A percentile compares a stretch with the other conserved stretches of the same genome.
Conservation (phyloP, 2,329 filamentous ascomycete genomes). For the Cercospora sp. region DNA sequence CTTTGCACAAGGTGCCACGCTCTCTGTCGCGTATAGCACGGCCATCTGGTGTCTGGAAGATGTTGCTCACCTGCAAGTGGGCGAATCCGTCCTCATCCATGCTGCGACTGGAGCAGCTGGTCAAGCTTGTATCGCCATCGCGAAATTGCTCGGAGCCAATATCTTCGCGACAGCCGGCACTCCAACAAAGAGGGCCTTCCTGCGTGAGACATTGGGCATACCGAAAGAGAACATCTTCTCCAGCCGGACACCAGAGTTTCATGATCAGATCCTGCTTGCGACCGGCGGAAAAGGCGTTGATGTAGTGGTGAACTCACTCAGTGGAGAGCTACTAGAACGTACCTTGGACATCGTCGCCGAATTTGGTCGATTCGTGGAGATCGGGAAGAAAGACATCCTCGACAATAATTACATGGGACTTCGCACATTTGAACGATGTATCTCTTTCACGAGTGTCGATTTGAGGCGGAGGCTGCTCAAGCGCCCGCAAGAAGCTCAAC, state of each 20-base stretch:
- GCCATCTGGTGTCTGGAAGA: conserved; percentile 35
- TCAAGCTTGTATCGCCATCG: conserved; percentile 32
- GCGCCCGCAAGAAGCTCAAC: background rate
- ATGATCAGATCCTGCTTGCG: background rate
- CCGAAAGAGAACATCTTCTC: conserved; percentile 37
- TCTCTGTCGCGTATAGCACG: conserved; percentile 25
- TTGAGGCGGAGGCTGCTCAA: background rate
- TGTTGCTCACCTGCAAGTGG: conserved; percentile 31
- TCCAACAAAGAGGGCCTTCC: conserved; percentile 13
- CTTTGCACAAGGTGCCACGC: conserved; percentile 1
- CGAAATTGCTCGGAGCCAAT: conserved; percentile 28
- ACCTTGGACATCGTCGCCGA: conserved; percentile 34
- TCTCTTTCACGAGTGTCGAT: conserved; percentile 11
- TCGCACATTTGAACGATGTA: background rate
- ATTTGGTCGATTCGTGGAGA: conserved; percentile 37
- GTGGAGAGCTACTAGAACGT: conserved; percentile 31
- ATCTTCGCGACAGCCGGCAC: conserved; percentile 34
- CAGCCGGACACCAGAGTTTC: conserved; percentile 33
- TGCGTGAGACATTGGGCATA: conserved; percentile 32
- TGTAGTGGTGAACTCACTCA: conserved; percentile 37
- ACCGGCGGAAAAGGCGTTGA: conserved; percentile 32
- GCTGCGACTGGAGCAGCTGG: conserved; percentile 35
- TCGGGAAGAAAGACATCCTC: conserved; percentile 28
- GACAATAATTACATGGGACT: conserved; percentile 17
- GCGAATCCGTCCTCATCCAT: conserved; percentile 41